Evolutionary conservation across 306 rosid genomes (phyloP).

Genomic region (Lathyrus sativus): DNA sequence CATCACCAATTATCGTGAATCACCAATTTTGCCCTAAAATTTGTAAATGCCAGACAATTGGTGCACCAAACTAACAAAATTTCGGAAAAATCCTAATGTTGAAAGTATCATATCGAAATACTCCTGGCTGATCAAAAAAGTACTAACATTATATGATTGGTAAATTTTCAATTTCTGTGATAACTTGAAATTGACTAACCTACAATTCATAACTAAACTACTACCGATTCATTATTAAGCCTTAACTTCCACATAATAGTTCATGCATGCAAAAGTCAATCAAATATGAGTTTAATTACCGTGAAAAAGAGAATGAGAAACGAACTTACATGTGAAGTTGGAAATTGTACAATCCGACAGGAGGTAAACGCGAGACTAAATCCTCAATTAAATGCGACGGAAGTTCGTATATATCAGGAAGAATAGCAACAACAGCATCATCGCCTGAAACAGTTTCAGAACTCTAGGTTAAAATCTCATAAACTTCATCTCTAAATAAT

Average conservation of each 20-base stretch:
- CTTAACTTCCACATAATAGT: neutral
- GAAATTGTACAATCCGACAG: constrained; percentile 54
- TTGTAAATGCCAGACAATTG: neutral
- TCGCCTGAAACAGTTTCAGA: constrained; percentile 48
- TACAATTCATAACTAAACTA: neutral
- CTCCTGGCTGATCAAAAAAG: neutral
- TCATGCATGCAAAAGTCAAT: neutral
- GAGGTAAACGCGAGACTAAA: constrained; percentile 55
- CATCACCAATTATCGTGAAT: neutral
- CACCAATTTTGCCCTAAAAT: neutral
- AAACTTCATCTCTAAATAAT: neutral
- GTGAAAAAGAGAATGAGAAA: neutral
- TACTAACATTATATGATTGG: neutral
- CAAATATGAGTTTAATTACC: neutral
- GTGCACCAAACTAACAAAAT: neutral
- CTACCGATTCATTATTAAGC: neutral
- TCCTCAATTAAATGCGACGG: constrained; percentile 54
- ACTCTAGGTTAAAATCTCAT: constrained; percentile 13
- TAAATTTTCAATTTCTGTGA: neutral
- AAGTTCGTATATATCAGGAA: constrained; percentile 48
- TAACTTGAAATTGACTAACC: neutral
- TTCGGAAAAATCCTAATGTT: neutral
- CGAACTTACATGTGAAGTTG: constrained; percentile 51
- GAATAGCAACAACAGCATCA: constrained; percentile 38
- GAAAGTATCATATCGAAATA: neutral